These are phyloP conservation scores for Kregervanrija fluxuum DNA, from an alignment of 805 yeast species.

Conservation along the genomic window DNA sequence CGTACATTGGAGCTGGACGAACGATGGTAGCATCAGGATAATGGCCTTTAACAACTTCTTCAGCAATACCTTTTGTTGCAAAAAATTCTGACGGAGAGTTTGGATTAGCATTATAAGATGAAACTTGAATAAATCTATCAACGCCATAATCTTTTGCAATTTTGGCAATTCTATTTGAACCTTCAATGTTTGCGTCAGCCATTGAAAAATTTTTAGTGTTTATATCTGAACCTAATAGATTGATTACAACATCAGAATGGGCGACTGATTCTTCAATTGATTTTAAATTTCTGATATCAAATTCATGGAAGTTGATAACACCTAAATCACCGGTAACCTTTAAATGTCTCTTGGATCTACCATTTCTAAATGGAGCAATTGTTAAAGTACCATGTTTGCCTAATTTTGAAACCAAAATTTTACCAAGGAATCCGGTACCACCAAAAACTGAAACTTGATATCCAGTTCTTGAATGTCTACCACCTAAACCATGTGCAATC, in stretches of 20 bases:
- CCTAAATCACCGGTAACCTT: conserved; percentile 85
- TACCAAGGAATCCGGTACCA: conserved; percentile 71
- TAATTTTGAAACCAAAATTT: conserved; percentile 60
- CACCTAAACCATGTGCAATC: conserved; percentile 68
- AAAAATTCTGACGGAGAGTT: conserved; percentile 62
- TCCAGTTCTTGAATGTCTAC: conserved; percentile 80
- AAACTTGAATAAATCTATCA: conserved; percentile 70
- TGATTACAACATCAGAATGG: conserved; percentile 76
- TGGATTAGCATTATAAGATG: conserved; percentile 69
- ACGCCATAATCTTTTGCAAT: conserved; percentile 65
- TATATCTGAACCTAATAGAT: conserved; percentile 70
- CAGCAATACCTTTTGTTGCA: conserved; percentile 76
- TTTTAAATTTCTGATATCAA: conserved; percentile 70
- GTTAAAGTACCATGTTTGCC: conserved; percentile 78
- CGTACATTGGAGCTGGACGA: conserved; percentile 77
- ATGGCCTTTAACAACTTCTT: conserved; percentile 58
- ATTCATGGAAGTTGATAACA: conserved; percentile 76
- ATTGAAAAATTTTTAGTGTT: conserved; percentile 73
- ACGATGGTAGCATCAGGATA: conserved; percentile 76
- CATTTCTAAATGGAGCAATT: conserved; percentile 77
- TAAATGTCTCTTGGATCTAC: conserved; percentile 65
- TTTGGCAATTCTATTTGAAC: conserved; percentile 68
- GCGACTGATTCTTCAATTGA: conserved; percentile 72
- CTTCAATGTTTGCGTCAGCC: conserved; percentile 79
- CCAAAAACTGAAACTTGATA: conserved; percentile 88